phyloP scores from a whole-genome alignment of 371 early-diverging fungal species.

The Rhizomucor pusillus region DNA sequence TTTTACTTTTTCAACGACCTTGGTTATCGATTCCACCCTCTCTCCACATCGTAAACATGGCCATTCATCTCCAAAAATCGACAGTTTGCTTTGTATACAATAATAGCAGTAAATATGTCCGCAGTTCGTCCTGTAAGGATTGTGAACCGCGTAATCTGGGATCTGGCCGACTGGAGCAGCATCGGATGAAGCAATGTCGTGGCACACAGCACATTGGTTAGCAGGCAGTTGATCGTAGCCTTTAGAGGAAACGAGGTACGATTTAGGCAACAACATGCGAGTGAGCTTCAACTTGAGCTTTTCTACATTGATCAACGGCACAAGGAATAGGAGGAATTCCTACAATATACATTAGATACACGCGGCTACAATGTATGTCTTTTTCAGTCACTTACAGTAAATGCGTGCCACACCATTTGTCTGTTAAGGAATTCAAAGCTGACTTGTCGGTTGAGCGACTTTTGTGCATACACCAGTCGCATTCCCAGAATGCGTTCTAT shows the following conservation, averaged over 20 bases:
- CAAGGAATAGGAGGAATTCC: conserved; percentile 88
- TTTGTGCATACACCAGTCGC: conserved; percentile 79
- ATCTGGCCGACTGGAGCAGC: conserved; percentile 28
- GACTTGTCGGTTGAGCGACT: conserved; percentile 73
- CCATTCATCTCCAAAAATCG: conserved; percentile 73
- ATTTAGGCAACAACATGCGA: conserved; percentile 54
- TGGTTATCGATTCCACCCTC: conserved; percentile 52
- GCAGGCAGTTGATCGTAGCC: conserved; percentile 58
- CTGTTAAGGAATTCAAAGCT: conserved; percentile 93
- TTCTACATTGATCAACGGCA: conserved; percentile 81
- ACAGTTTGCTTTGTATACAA: conserved; percentile 78
- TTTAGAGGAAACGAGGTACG: conserved; percentile 48
- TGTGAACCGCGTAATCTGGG: conserved; percentile 50
- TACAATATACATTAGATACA: conserved; percentile 12
- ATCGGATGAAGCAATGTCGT: conserved; percentile 44
- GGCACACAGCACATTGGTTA: conserved; percentile 73
- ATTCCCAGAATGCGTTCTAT: conserved; percentile 78
- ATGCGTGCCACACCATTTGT: conserved; percentile 93
- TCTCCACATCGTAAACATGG: conserved; percentile 79
- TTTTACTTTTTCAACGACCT: conserved; percentile 37
- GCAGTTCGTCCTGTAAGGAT: conserved; percentile 77
- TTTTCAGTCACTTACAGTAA: conserved; percentile 63
- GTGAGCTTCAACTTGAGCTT: conserved; percentile 63
- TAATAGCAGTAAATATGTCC: conserved; percentile 88
- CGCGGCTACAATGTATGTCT: no score